Evolutionary conservation across 1,139 yeast species (phyloP).

Genomic region (Scheffersomyces insectosa): DNA sequence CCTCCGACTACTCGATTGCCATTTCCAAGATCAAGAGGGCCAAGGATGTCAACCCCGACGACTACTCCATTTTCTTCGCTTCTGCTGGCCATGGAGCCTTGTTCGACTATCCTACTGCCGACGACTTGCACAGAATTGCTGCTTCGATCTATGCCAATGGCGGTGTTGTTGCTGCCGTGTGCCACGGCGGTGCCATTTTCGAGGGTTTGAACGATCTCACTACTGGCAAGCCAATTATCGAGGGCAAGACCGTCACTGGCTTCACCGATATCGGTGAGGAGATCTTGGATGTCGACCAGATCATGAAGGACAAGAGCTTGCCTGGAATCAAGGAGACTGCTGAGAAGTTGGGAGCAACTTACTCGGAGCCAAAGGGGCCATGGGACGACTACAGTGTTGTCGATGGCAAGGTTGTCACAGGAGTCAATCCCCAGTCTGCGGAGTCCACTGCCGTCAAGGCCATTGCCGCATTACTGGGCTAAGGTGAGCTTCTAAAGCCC

Average conservation of each 20-base stretch:
- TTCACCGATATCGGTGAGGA: constrained; percentile 60
- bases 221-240: constrained; percentile 45
- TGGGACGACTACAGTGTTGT: constrained; percentile 52
- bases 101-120: constrained; percentile 57
- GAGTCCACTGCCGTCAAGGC: constrained; percentile 43
- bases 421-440: constrained; percentile 61
- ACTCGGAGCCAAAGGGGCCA: constrained; percentile 47
- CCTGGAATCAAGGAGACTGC: constrained; percentile 37
- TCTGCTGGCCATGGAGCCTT: constrained; percentile 69
- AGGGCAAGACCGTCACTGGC: constrained; percentile 60
- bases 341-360: constrained; percentile 42
- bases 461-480: constrained; percentile 11
- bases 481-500: no score
- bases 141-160: constrained; percentile 46
- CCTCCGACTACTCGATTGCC: constrained; percentile 38
- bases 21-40: constrained; percentile 41
- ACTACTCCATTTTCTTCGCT: constrained; percentile 55
- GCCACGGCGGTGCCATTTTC: constrained; percentile 66
- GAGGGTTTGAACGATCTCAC: constrained; percentile 41
- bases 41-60: constrained; percentile 44
- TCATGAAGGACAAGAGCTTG: constrained; percentile 34
- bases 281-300: constrained; percentile 33
- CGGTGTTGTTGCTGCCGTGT: constrained; percentile 62
- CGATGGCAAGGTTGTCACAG: constrained; percentile 61
- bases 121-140: constrained; percentile 46